Conservation (phyloP, 495 filamentous ascomycete genomes). For the Penicillium goetzii region DNA sequence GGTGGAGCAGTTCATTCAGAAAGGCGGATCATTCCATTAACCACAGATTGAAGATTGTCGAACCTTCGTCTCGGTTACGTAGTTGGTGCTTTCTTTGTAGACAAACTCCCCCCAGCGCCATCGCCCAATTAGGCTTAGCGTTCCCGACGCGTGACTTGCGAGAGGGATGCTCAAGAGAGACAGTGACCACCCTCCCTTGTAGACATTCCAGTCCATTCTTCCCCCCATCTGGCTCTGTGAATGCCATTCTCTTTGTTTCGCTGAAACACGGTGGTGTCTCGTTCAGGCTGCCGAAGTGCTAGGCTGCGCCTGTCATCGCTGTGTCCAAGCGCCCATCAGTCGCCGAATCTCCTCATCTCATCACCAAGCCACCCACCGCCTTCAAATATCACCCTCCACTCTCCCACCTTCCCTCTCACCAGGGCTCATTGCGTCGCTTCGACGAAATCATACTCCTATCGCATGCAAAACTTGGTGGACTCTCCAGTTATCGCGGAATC, state of each 20-base stretch:
- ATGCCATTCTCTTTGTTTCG: slow-evolving; percentile 33
- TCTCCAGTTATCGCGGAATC: slow-evolving; percentile 13
- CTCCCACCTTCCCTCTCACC: neutral
- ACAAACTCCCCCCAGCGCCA: neutral
- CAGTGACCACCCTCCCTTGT: slow-evolving; percentile 39
- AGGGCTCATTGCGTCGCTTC: neutral
- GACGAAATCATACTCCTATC: neutral
- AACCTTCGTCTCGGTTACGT: neutral
- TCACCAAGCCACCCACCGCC: slow-evolving; percentile 10
- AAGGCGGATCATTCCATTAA: neutral
- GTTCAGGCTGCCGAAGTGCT: slow-evolving; percentile 2
- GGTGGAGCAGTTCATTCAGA: neutral
- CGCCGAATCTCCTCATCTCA: slow-evolving; percentile 6
- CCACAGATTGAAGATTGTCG: neutral
- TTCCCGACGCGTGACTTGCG: slow-evolving; percentile 48
- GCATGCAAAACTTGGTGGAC: slow-evolving; percentile 17
- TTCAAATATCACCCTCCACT: slow-evolving; percentile 1
- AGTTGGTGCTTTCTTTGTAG: neutral
- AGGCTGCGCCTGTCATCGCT: slow-evolving; percentile 5
- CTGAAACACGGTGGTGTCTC: slow-evolving; percentile 14
- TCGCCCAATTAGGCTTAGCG: slow-evolving; percentile 41
- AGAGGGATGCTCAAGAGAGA: slow-evolving; percentile 25
- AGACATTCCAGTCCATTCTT: slow-evolving; percentile 22
- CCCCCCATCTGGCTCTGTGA: slow-evolving; percentile 23
- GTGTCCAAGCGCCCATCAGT: slow-evolving; percentile 15